Base-by-base conservation (phyloP, 2,329 filamentous ascomycete species). In the Metarhizium rileyi region DNA sequence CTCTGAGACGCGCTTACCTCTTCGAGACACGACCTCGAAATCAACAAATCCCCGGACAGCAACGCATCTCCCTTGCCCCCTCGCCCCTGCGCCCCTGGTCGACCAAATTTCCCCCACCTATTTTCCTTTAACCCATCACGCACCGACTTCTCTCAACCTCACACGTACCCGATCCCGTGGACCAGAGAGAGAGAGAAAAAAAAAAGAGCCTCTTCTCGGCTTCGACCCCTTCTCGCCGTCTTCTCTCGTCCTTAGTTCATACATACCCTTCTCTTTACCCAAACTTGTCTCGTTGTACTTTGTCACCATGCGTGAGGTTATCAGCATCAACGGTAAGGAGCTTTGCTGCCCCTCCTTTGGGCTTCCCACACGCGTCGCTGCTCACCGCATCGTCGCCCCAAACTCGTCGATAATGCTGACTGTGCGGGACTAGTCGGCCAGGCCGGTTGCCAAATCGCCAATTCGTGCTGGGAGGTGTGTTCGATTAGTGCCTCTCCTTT, bases 381-480 rank as follows among this genome's bases (percentile, higher is more conserved):
- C 43, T 54, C 49, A 53, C 52, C 47, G 47, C 50, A 48, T 43
- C 33, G 16, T 12, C 10, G 18, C 23, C 25, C 27, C 12, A 43
- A 33, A 27, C 22, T 33, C 12, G 10, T 25, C 33, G 23, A 14
- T 22, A 30, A 63, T 73, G 63, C 80, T 86, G 69, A 86, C 75
- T 58, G 60, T 66, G 64, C 70, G 55, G 63, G 47, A 67, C 66
- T 72, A 98, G 93, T 98, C 81, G 93, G 93, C 76, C 93, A 98
- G 83, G 93, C 93, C 71, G 93, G 93, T 86, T 97, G 93, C 84
- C 93, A 98, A 74, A 98, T 98, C 70, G 93, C 91, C 77, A 98
- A 98, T 81, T 93, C 93, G 65, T 97, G 93, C 84, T 98, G 93
- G 93, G 93, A 98, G 90, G 93, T 98, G 78, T 78, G 88, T 78